These are phyloP conservation scores for Senna tora DNA, from an alignment of 306 rosid genomes.

Conservation along the genomic window DNA sequence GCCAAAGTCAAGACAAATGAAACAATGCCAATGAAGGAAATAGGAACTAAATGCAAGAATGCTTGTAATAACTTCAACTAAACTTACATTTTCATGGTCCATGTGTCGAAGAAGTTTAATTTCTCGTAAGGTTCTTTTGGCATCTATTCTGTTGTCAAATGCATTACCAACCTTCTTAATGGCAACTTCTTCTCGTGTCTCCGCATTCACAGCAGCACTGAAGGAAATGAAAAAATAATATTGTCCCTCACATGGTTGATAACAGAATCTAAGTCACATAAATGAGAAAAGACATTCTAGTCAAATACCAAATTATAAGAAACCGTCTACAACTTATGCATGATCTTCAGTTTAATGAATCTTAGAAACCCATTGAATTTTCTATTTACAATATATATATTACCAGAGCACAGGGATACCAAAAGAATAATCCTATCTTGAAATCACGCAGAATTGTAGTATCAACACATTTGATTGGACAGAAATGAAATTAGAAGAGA, in stretches of 20 bases:
- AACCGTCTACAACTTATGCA: constrained; percentile 30
- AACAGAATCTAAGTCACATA: constrained; percentile 38
- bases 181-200: constrained; percentile 91
- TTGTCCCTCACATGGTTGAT: constrained; percentile 45
- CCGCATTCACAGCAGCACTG: constrained; percentile 94
- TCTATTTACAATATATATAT: neutral
- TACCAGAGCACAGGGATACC: constrained; percentile 7
- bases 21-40: constrained; percentile 13
- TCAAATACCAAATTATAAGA: constrained; percentile 25
- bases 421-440: constrained; percentile 13
- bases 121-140: constrained; percentile 93
- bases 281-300: constrained; percentile 31
- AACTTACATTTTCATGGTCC: constrained; percentile 93
- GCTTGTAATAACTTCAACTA: constrained; percentile 1
- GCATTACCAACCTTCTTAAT: constrained; percentile 99
- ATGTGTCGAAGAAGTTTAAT: constrained; percentile 93
- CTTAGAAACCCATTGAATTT: constrained; percentile 1
- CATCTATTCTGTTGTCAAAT: constrained; percentile 95
- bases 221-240: constrained; percentile 45
- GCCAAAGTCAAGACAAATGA: neutral
- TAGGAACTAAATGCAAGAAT: constrained; percentile 6
- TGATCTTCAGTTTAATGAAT: neutral
- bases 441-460: constrained; percentile 6
- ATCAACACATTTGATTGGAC: constrained; percentile 12
- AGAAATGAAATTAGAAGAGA: constrained; percentile 18